Evolutionary conservation across 352 stramenopile species (phyloP).

Genomic region (Phytophthora melonis): DNA sequence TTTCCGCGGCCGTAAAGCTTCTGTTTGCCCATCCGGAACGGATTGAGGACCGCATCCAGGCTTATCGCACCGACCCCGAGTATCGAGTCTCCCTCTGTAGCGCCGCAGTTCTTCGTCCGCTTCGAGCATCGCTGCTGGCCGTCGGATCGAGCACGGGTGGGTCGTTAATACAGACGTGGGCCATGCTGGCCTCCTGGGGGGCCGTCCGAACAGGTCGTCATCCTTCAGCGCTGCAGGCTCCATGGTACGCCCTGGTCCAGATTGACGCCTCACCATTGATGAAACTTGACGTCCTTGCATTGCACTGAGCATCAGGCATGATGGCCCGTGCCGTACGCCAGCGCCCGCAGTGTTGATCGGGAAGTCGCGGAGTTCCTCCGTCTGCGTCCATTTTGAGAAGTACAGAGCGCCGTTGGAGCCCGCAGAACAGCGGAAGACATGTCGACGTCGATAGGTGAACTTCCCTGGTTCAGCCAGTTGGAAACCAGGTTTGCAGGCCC

Average conservation of each 20-base stretch:
- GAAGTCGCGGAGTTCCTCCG: background rate
- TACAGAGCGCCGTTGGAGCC: slow-evolving; percentile 2
- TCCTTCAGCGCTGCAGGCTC: background rate
- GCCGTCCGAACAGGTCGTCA: no score
- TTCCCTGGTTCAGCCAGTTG: slow-evolving; percentile 7
- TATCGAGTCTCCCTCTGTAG: background rate
- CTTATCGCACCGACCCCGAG: slow-evolving; percentile 1
- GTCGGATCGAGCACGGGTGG: slow-evolving; percentile 1
- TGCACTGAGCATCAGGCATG: slow-evolving; percentile 1
- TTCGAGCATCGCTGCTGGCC: background rate
- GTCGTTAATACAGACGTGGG: slow-evolving; percentile 1
- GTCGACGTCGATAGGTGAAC: background rate
- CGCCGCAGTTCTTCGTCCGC: background rate
- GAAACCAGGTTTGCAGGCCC: no score
- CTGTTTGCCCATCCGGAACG: background rate
- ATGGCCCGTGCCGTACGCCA: background rate
- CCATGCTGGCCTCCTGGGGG: slow-evolving; percentile 3
- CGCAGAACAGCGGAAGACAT: slow-evolving; percentile 1
- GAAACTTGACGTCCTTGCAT: slow-evolving; percentile 4
- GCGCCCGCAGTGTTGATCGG: slow-evolving; percentile 1
- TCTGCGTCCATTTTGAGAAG: slow-evolving; percentile 1
- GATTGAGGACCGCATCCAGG: background rate
- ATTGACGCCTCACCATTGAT: slow-evolving; percentile 1
- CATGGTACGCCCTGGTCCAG: background rate
- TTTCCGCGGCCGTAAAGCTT: background rate